Evolutionary conservation across 768 basidiomycete genomes (phyloP).

Genomic region (Lentinula sp.): DNA sequence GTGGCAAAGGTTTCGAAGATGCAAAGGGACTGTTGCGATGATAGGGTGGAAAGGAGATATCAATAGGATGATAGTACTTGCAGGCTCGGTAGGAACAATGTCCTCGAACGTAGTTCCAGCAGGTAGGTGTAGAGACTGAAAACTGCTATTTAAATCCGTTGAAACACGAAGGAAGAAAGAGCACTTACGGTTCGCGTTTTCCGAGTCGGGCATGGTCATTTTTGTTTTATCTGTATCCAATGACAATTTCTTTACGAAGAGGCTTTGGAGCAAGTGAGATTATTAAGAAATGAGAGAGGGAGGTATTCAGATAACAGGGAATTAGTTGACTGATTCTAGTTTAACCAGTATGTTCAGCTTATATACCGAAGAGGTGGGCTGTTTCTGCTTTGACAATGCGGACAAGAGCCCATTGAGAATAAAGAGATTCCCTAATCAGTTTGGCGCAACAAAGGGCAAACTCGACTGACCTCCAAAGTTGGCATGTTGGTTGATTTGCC

Average conservation of each 20-base stretch:
- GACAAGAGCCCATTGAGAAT: background rate
- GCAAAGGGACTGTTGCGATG: conserved; percentile 11
- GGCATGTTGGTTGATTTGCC: background rate
- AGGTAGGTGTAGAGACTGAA: background rate
- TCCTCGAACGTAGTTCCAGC: conserved; percentile 30
- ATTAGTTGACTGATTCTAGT: too few relatives aligned
- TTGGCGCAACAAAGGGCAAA: background rate
- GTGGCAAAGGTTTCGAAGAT: background rate
- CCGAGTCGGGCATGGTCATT: background rate
- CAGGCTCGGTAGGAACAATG: conserved; percentile 17
- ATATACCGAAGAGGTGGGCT: background rate
- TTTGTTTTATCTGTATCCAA: too few relatives aligned
- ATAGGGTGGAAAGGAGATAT: conserved; percentile 9
- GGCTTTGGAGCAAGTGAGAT: too few relatives aligned
- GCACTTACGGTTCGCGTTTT: background rate
- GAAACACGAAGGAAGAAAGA: background rate
- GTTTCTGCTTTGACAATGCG: background rate
- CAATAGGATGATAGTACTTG: conserved; percentile 28
- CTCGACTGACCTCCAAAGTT: background rate
- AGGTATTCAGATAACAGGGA: too few relatives aligned
- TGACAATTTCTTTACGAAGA: too few relatives aligned
- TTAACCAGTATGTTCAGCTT: background rate
- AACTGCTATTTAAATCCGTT: too few relatives aligned
- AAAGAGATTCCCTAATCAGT: background rate
- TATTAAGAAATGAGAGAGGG: too few relatives aligned